phyloP scores from a whole-genome alignment of 345 rosid genomes.

The Citrus glauca region DNA sequence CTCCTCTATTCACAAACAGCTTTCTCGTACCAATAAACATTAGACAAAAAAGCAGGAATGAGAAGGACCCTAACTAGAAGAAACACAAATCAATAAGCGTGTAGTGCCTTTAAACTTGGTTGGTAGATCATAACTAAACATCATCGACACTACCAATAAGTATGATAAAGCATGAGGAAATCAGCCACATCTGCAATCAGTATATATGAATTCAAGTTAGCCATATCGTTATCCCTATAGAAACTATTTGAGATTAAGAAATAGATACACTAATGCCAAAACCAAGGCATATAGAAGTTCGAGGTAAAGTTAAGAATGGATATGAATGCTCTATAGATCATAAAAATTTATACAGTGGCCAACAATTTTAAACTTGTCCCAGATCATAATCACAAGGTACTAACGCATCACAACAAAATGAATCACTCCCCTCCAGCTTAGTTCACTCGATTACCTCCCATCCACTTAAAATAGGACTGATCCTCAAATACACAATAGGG shows the following conservation, averaged over 20 bases:
- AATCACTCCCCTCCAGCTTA: not conserved
- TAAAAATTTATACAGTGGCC: too few species aligned
- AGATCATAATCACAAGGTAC: not conserved
- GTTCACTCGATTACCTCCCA: not conserved
- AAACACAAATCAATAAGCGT: not conserved
- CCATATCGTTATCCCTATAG: not conserved
- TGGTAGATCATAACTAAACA: not conserved
- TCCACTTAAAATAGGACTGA: not conserved
- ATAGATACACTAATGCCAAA: not conserved
- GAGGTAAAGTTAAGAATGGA: not conserved
- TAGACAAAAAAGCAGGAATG: not conserved
- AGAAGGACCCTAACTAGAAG: not conserved
- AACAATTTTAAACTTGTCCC: too few species aligned
- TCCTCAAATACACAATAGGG: not conserved
- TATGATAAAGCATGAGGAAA: not conserved
- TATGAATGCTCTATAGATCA: too few species aligned
- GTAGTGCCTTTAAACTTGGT: not conserved
- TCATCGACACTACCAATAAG: not conserved
- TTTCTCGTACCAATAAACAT: not conserved
- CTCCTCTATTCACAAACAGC: not conserved
- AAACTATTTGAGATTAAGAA: not conserved
- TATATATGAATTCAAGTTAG: not conserved
- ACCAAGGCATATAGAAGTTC: not conserved
- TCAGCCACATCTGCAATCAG: not conserved
- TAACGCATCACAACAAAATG: not conserved